Conservation (phyloP, 805 yeast species). For the Lipomyces yamadae region DNA sequence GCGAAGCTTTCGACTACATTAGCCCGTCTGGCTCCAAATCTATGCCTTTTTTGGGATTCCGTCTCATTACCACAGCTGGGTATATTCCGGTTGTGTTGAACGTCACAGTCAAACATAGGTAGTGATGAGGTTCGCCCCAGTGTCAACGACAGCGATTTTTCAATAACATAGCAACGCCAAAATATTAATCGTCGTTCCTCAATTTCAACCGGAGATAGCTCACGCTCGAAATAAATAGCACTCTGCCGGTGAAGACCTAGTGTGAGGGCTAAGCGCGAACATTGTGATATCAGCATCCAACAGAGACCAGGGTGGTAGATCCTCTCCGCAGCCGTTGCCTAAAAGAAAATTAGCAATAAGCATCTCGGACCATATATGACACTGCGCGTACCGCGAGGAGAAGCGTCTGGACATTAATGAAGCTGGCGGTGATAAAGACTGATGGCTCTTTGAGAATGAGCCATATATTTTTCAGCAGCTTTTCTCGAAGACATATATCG, state of each 20-base stretch:
- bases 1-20: constrained; percentile 1
- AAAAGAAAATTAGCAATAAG: background rate
- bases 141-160: constrained; percentile 23
- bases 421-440: constrained; percentile 21
- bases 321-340: constrained; percentile 7
- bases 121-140: constrained; percentile 26
- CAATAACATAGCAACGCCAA: constrained; percentile 18
- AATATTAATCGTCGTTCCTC: constrained; percentile 19
- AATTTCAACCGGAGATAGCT: constrained; percentile 16
- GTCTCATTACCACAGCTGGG: background rate
- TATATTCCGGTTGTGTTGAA: constrained; percentile 7
- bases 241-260: constrained; percentile 27
- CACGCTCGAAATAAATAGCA: constrained; percentile 23
- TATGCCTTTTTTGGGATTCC: constrained; percentile 10
- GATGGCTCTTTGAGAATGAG: constrained; percentile 19
- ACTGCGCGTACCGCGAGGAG: background rate
- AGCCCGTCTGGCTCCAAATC: constrained; percentile 9
- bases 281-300: constrained; percentile 21
- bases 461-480: constrained; percentile 21
- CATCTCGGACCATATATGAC: background rate
- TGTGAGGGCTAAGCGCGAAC: constrained; percentile 19
- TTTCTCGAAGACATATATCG: constrained; percentile 8
- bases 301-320: constrained; percentile 24
- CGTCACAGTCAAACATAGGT: constrained; percentile 27
- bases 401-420: constrained; percentile 22